Base-by-base conservation (phyloP, 176 grass and related monocot species). In the Calamus simplicifolius region DNA sequence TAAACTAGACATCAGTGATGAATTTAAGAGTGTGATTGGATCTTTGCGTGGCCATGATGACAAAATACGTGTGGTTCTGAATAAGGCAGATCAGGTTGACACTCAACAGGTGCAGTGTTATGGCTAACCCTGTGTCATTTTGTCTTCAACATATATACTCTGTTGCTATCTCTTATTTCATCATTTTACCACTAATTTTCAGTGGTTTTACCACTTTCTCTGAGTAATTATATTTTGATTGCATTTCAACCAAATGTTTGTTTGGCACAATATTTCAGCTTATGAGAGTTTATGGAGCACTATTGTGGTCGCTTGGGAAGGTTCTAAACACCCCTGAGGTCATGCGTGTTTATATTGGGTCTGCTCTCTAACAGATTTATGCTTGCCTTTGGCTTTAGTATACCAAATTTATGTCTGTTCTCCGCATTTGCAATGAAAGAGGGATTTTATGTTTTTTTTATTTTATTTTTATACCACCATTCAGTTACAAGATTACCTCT, bases 281-380 rank as follows among this genome's bases (percentile, higher is more conserved):
- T 74, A 98, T 98, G 93, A 98, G 93, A 77, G 93, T 98, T 27
- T 98, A 93, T 69, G 93, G 93, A 76, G 88, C 88, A 77, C 80
- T 98, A 70, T 89, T 92, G 85, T 98, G 93, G 93, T 98, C 93
- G 35, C 81, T 98, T 25, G 93, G 93, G 51, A 98, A 98, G 85
- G 93, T 98, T 66, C 61, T 98, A 69, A 92, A 98, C 58, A 98
- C 93, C 38, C 93, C 93, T 67, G 93, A 98, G 58, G 93, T 98
- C 64, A 69, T 73, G n/a, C 88, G 88, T 31, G 84, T 98, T 73
- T 98, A 98, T 68, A 98, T 98, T 59, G 93, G 93, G 88, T 98
- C 85, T 65, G 69, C 23, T 23, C 21, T 50, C 19, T 3, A 16
- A 0, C 16, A 29, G 4, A 16, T 29, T n/a, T 43, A 23, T 68